These are phyloP conservation scores for Oidiodendron maius DNA, from an alignment of 495 filamentous ascomycete species.

Conservation along the genomic window DNA sequence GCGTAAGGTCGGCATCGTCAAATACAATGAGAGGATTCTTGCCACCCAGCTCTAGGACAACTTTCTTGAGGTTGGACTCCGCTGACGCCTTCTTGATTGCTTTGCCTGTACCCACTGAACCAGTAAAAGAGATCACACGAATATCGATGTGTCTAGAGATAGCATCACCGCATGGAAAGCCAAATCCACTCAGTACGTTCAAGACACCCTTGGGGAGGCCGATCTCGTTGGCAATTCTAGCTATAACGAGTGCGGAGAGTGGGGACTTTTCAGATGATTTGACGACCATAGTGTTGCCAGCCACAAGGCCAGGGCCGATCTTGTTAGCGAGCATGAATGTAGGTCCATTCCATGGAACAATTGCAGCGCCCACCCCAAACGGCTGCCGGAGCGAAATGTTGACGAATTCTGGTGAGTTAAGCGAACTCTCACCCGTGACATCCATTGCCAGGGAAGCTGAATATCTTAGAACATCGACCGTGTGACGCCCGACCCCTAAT, in stretches of 20 bases:
- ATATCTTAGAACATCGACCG: slow-evolving; percentile 9
- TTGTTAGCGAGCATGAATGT: slow-evolving; percentile 30
- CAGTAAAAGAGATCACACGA: slow-evolving; percentile 89
- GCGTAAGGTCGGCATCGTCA: slow-evolving; percentile 78
- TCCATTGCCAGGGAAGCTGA: slow-evolving; percentile 28
- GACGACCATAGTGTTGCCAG: slow-evolving; percentile 68
- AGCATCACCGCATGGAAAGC: slow-evolving; percentile 38
- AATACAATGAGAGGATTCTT: slow-evolving; percentile 85
- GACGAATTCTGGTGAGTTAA: slow-evolving; percentile 2
- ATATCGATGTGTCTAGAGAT: slow-evolving; percentile 79
- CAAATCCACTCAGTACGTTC: slow-evolving; percentile 44
- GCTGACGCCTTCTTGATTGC: slow-evolving; percentile 86
- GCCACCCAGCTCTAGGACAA: slow-evolving; percentile 87
- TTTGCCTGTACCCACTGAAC: slow-evolving; percentile 71
- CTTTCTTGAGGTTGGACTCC: slow-evolving; percentile 74
- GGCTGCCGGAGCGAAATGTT: slow-evolving; percentile 27
- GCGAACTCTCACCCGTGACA: neutral
- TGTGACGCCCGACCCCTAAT: neutral
- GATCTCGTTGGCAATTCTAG: too few species aligned
- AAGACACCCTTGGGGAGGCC: slow-evolving; percentile 60
- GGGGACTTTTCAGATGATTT: slow-evolving; percentile 76
- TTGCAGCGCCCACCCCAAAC: slow-evolving; percentile 27
- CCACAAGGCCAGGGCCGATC: slow-evolving; percentile 56
- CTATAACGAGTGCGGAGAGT: too few species aligned
- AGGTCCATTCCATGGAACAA: slow-evolving; percentile 38